Base-by-base conservation (phyloP, 768 basidiomycete species). In the Exidia glandulosa region DNA sequence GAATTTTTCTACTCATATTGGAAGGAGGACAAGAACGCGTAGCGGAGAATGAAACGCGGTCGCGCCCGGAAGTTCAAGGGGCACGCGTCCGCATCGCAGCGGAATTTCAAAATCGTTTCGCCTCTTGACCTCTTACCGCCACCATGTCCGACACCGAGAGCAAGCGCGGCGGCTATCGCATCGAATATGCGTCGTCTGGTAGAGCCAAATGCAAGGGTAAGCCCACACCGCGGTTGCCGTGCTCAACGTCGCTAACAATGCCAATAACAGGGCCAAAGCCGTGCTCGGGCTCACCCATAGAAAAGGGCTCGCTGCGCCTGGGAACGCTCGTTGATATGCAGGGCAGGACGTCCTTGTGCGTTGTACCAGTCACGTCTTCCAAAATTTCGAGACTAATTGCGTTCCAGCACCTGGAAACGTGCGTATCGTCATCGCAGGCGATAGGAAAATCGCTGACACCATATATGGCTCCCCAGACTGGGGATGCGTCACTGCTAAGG, bases 201-300 rank as follows among this genome's bases (percentile, higher is more conserved):
- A 79, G 88, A 61, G 77, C 88, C 34, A 87, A 87, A 74, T 91
- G 88, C 75, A 90, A 88, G 77, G 89, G 88, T 86, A 62, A 23
- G 62, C 56, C 57, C 77, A 10, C 14, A 25, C 14, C 55, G 52
- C 13, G 33, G 3, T 41, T 36, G 30, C 41, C 32, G 30, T 36
- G 23, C 14, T 29, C n/a, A 5, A 10, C 13, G 16, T 19, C 27
- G 55, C 59, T 60, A 19, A 60, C 47, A 7, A 29, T 12, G 7
- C 70, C 56, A 36, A 10, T 61, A 63, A 62, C 65, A 91, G 89
- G 89, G 50, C 81, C 85, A 52, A 90, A 88, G 73, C 89, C 89
- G 62, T 90, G 88, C 70, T 63, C 70, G 83, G 91, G 90, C 47
- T 89, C 82, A 6, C 63, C 77, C 32, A 86, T 96, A 60, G 68